Evolutionary conservation across 73 alveolate genomes (phyloP), one percentile per base, ranked within the genome.

Genomic region (Breviolum minutum): DNA sequence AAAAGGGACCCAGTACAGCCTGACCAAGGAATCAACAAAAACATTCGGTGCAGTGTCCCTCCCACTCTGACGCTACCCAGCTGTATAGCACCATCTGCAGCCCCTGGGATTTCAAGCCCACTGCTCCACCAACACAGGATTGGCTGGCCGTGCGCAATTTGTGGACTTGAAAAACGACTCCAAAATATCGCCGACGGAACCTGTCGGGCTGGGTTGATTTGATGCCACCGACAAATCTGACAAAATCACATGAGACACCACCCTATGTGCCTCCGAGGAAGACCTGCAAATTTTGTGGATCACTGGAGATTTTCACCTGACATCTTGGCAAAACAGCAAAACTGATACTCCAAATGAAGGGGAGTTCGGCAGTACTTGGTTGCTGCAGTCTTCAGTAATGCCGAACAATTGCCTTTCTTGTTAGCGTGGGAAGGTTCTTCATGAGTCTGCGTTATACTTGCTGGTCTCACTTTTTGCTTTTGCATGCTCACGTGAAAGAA

Each of bases 151-250:
- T 22, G 24, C 62, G 92, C 92, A 83, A 80, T 69, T 74, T 24
- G 98, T 92, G 82, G 98, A 92, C 30, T 92, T 92, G 81, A 92
- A 92, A 32, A 92, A 92, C 48, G 98, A 73, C 90, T 92, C 98
- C 98, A 92, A 81, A 80, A 92, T 92, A 66, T 92, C 98, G 29
- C 98, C 98, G 69, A 92, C 98, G 30, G 98, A 92, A 62, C 98
- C 98, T 92, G 30, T 22, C 86, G 63, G 17, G 83, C 14, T 40
- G 54, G 54, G 20, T 24, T 6, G 88, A 69, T 13, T 80, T 17
- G 89, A 29, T 48, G 17, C 77, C 24, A 14, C 24, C 77, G 54
- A 13, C 74, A 66, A 66, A 11, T 22, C 17, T 6, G 77, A 14
- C 77, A 68, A 68, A 68, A 73, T 2, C 83, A 24, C 20, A 73